These are phyloP conservation scores for Corymbia citriodora DNA, from an alignment of 441 rosid genomes.

Conservation along the genomic window DNA sequence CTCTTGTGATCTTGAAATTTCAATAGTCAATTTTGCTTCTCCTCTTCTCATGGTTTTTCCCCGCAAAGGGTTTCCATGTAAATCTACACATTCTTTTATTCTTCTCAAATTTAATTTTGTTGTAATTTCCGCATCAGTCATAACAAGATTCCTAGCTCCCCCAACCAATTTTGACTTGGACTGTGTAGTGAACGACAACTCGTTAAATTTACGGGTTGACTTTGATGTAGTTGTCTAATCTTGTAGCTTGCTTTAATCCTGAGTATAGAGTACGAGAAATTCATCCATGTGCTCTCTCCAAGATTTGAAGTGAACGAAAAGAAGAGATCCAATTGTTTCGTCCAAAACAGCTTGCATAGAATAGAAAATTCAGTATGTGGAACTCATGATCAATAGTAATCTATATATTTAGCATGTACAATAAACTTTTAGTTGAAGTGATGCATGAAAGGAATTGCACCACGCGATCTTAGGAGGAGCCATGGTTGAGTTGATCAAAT, in stretches of 20 bases:
- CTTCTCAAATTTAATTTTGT: no score
- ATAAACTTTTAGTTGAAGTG: not conserved
- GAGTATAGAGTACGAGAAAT: no score
- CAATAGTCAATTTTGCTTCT: no score
- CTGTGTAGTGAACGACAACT: rapidly evolving
- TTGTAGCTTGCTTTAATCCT: not conserved
- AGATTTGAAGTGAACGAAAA: no score
- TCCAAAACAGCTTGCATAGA: not conserved
- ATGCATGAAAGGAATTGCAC: not conserved
- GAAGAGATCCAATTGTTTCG: not conserved
- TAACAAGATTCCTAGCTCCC: no score
- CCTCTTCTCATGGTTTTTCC: rapidly evolving
- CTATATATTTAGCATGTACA: not conserved
- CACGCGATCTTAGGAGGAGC: not conserved
- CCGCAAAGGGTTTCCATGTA: no score
- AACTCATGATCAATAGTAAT: not conserved
- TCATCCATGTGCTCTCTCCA: not conserved
- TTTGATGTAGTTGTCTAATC: not conserved
- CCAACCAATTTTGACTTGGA: not conserved
- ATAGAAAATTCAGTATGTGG: not conserved
- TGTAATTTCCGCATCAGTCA: no score
- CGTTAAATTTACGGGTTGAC: not conserved
- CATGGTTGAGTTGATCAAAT: not conserved
- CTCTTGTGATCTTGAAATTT: no score
- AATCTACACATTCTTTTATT: rapidly evolving